Base-by-base conservation (phyloP, 2,329 filamentous ascomycete genomes). In the Hypomyces rosellus region DNA sequence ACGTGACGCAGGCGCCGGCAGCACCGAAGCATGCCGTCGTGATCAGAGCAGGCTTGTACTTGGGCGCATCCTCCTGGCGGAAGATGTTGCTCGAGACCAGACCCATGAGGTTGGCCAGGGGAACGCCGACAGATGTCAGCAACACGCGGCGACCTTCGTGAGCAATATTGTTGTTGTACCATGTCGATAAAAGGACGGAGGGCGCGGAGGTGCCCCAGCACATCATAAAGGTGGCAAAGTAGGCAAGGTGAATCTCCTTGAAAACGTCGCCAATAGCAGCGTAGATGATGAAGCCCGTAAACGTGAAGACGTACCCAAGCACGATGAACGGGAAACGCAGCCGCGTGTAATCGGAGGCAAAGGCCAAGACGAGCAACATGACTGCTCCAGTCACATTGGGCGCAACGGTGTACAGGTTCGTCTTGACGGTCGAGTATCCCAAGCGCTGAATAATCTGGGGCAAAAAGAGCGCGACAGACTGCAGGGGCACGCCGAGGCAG, bases 111-210 rank as follows among this genome's bases (percentile, higher is more conserved):
- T 91, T 91, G 3, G 86, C 87, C 9, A 88, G 64, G 0, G 87
- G 86, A 0, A 91, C 86, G 20, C 83, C 85, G 15, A 90, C 77
- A 25, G 81, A 84, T 0, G 86, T 90, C 13, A 89, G 71, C 1
- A 84, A 74, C 5, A 89, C 75, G 43, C 87, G 82, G 36, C 82
- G 80, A 51, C 84, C 84, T 66, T 91, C 88, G 59, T 91, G 79
- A 1, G 86, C 86, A 50, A 89, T 79, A 63, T 92, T 92, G 72
- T 91, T 91, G 69, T 88, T 91, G 69, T 89, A 90, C 84, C 63
- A 72, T 25, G 50, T 81, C 73, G 57, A 82, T 70, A 84, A 72
- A 12, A 91, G 72, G 8, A 90, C 86, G 0, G 81, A 86, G 0
- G 88, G 86, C 0, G 86, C 86, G 1, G 82, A 84, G 0, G 85